phyloP scores from a whole-genome alignment of 768 basidiomycete species.

The Termitomyces titanicus region DNA sequence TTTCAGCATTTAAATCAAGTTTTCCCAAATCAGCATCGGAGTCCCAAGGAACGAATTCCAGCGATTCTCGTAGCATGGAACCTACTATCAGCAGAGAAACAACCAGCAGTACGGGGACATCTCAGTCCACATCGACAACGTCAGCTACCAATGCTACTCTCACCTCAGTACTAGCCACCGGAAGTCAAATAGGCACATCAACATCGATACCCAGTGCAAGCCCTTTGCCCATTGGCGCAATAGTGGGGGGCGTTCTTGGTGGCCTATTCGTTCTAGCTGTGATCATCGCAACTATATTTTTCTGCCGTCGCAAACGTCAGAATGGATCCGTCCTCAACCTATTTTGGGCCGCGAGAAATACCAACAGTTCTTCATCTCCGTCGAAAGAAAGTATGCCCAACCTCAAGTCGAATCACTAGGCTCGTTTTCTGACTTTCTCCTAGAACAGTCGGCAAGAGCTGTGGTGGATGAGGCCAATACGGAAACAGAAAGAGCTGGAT shows the following conservation, averaged over 20 bases:
- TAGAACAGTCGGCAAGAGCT: constrained; percentile 2
- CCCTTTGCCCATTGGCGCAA: not conserved
- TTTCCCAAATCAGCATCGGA: too few relatives aligned
- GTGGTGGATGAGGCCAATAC: constrained; percentile 3
- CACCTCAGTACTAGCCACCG: not conserved
- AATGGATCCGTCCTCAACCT: not conserved
- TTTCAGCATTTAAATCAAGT: too few relatives aligned
- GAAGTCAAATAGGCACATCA: not conserved
- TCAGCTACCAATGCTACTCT: too few relatives aligned
- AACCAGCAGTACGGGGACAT: not conserved
- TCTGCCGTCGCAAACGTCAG: constrained; percentile 1
- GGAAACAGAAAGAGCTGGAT: not conserved
- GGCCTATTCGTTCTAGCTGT: not conserved
- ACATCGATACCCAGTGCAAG: not conserved
- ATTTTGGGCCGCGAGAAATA: not conserved
- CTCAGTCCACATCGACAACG: not conserved
- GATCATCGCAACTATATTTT: not conserved
- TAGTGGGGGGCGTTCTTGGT: constrained; percentile 8
- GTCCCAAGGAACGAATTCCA: not conserved
- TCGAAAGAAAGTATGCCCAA: constrained; percentile 2
- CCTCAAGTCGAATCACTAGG: not conserved
- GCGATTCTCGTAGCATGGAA: too few relatives aligned
- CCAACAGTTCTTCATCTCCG: not conserved
- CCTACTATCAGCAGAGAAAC: too few relatives aligned
- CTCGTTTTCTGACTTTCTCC: not conserved